Percentiles rank a stretch among this genome's conserved stretches.
These are phyloP conservation scores for Verticillium dahliae DNA, from an alignment of 2,329 filamentous ascomycete genomes.

Conservation along the genomic window DNA sequence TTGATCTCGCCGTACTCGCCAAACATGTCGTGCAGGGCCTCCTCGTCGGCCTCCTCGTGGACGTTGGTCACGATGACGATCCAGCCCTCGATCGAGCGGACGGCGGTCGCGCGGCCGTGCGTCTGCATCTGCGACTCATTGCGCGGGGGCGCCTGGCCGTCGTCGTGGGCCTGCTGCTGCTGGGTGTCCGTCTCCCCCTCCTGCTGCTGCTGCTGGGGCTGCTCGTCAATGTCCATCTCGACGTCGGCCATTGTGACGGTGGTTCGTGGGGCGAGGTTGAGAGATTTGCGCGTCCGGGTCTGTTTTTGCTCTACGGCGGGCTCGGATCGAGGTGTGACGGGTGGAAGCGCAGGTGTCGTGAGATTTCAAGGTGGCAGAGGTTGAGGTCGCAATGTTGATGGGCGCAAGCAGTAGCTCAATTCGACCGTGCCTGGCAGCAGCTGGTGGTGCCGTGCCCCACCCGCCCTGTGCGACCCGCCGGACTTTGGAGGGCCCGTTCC, in stretches of 20 bases:
- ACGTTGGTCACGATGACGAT: constrained; percentile 83
- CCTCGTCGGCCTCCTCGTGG: constrained; percentile 80
- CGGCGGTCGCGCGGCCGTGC: constrained; percentile 66
- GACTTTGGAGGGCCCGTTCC: neutral
- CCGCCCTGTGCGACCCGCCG: neutral
- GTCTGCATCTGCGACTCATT: constrained; percentile 64
- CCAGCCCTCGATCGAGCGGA: constrained; percentile 85
- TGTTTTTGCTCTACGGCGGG: too few species aligned
- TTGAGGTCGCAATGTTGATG: neutral
- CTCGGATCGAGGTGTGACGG: neutral
- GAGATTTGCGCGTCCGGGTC: too few species aligned
- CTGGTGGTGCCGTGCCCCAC: neutral
- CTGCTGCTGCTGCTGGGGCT: constrained; percentile 17
- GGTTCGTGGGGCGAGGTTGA: neutral
- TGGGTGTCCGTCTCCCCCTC: neutral
- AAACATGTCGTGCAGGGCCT: constrained; percentile 75
- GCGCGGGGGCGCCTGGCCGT: constrained; percentile 29
- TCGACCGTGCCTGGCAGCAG: neutral
- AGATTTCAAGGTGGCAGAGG: neutral
- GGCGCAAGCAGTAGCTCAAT: neutral
- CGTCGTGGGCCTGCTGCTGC: constrained; percentile 5
- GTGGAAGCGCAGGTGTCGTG: neutral
- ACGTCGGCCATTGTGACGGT: constrained; percentile 41
- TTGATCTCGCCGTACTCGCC: constrained; percentile 82
- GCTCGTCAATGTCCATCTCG: constrained; percentile 55